Conservation (phyloP, 179 eudicot species). For the Camellia oleifera region DNA sequence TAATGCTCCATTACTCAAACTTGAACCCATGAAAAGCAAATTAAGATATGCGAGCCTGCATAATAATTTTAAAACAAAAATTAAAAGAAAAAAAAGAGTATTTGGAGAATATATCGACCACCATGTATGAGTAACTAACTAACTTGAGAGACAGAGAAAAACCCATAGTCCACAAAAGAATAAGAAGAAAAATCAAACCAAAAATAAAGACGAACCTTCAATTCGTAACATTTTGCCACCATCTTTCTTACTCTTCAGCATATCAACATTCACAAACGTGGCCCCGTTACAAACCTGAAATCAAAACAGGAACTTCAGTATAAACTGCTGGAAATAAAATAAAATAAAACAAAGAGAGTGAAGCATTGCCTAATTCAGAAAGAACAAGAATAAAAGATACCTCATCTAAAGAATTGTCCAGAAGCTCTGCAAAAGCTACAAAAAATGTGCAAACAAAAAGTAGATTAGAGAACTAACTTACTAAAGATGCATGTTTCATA, state of each 20-base stretch:
- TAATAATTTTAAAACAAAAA: neutral
- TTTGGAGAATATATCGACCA: neutral
- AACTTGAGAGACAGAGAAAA: neutral
- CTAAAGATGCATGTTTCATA: neutral
- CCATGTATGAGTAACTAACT: neutral
- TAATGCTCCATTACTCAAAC: conserved; percentile 7
- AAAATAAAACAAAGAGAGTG: too few relatives aligned
- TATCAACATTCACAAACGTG: conserved; percentile 71
- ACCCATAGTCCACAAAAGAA: neutral
- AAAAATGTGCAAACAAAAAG: neutral
- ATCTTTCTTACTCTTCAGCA: conserved; percentile 71
- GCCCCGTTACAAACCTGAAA: conserved; percentile 86
- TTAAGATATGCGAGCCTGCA: neutral
- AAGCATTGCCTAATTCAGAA: neutral
- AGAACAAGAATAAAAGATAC: conserved; percentile 27
- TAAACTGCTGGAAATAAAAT: neutral
- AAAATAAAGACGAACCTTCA: conserved; percentile 51
- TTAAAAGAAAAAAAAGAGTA: neutral
- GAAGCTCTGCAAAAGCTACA: conserved; percentile 90
- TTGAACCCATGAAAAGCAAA: neutral
- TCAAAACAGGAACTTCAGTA: neutral
- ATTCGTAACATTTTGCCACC: conserved; percentile 61
- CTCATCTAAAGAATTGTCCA: conserved; percentile 95
- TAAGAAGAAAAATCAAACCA: neutral
- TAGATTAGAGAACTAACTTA: conserved; percentile 4